These are phyloP conservation scores for Hydrangea macrophylla DNA, from an alignment of 148 eudicot species.

Conservation along the genomic window DNA sequence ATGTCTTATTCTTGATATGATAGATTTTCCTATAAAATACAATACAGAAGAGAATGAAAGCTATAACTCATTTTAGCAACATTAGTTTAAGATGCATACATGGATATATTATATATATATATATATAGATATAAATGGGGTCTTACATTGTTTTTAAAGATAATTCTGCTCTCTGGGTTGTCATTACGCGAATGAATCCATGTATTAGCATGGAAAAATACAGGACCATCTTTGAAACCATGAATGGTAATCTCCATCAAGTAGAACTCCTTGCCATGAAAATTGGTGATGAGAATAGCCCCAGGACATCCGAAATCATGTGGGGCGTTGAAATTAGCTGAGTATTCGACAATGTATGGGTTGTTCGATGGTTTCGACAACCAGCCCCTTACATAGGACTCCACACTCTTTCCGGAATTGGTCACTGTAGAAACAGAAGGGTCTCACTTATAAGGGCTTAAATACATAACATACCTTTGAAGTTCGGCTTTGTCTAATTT, in stretches of 20 bases:
- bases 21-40: too few species aligned
- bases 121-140: too few species aligned
- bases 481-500: too few species aligned
- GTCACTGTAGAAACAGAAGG: slow-evolving; percentile 46
- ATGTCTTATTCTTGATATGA: too few species aligned
- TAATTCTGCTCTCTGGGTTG: slow-evolving; percentile 79
- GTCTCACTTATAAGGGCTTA: too few species aligned
- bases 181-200: slow-evolving; percentile 80
- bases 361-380: slow-evolving; percentile 43
- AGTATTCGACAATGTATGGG: slow-evolving; percentile 46
- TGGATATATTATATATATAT: too few species aligned
- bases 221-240: slow-evolving; percentile 50
- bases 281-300: slow-evolving; percentile 74
- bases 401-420: slow-evolving; percentile 61
- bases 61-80: background rate
- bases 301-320: slow-evolving; percentile 79
- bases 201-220: slow-evolving; percentile 69
- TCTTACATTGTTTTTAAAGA: slow-evolving; percentile 74
- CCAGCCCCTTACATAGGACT: slow-evolving; percentile 67
- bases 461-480: too few species aligned
- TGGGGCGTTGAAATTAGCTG: slow-evolving; percentile 63
- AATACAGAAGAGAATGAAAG: too few species aligned
- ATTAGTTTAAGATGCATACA: background rate
- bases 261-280: slow-evolving; percentile 62
- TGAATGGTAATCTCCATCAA: slow-evolving; percentile 67